Percentiles rank a stretch among this genome's conserved stretches.
These are phyloP conservation scores for Cladophialophora yegresii DNA, from an alignment of 2,329 filamentous ascomycete genomes.

Conservation along the genomic window DNA sequence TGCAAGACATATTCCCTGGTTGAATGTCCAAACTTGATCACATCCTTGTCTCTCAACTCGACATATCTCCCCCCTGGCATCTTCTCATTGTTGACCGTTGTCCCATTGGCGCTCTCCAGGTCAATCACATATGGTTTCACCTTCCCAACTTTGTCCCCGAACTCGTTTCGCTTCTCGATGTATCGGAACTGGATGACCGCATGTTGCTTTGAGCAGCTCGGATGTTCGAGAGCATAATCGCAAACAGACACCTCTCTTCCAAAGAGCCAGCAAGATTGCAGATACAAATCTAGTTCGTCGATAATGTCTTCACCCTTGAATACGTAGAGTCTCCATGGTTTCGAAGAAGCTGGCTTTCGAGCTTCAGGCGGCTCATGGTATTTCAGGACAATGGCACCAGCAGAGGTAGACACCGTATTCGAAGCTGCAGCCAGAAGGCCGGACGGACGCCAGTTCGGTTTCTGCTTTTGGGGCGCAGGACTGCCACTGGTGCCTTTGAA, in stretches of 20 bases:
- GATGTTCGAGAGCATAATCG: slow-evolving; percentile 82
- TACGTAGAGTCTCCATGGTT: slow-evolving; percentile 86
- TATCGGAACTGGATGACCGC: slow-evolving; percentile 92
- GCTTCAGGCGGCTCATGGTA: slow-evolving; percentile 95
- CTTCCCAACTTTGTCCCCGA: slow-evolving; percentile 75
- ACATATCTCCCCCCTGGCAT: slow-evolving; percentile 77
- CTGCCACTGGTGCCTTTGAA: slow-evolving; percentile 42
- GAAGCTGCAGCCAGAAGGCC: slow-evolving; percentile 84
- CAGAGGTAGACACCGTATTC: slow-evolving; percentile 69
- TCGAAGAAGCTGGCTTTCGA: slow-evolving; percentile 75
- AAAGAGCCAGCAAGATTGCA: slow-evolving; percentile 85
- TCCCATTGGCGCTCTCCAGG: slow-evolving; percentile 90
- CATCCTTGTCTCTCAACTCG: slow-evolving; percentile 84
- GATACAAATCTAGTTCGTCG: slow-evolving; percentile 75
- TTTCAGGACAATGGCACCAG: slow-evolving; percentile 75
- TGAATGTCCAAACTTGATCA: slow-evolving; percentile 83
- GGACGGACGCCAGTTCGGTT: slow-evolving; percentile 80
- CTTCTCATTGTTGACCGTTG: slow-evolving; percentile 72
- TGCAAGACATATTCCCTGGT: slow-evolving; percentile 95
- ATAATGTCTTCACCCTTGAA: slow-evolving; percentile 83
- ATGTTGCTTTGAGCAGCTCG: slow-evolving; percentile 92
- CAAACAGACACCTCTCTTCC: slow-evolving; percentile 79
- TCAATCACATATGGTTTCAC: slow-evolving; percentile 91
- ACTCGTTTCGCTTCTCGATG: slow-evolving; percentile 80
- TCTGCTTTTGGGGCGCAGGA: slow-evolving; percentile 67